Evolutionary conservation across 805 yeast genomes (phyloP).

Genomic region (Schizosaccharomyces lindneri): DNA sequence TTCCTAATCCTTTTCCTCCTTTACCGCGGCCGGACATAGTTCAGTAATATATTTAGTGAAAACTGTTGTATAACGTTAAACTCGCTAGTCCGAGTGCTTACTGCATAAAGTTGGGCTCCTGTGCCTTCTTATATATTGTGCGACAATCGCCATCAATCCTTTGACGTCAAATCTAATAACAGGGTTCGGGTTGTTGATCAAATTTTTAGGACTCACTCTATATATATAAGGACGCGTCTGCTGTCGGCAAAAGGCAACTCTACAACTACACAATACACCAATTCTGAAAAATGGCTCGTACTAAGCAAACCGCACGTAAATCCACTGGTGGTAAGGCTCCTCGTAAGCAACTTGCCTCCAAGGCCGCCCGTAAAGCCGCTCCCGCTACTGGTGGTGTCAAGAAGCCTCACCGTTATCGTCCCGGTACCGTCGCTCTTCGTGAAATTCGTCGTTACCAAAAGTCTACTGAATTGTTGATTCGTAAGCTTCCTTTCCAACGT

Average conservation of each 20-base stretch:
- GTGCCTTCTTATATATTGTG: background rate
- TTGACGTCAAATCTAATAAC: background rate
- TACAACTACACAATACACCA: background rate
- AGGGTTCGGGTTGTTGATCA: constrained; percentile 1
- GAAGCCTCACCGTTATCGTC: constrained; percentile 87
- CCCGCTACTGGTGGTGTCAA: constrained; percentile 69
- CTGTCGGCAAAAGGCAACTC: background rate
- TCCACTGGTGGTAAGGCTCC: constrained; percentile 86
- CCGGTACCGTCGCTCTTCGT: constrained; percentile 83
- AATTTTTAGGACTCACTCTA: background rate
- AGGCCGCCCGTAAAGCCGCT: constrained; percentile 77
- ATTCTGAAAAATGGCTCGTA: constrained; percentile 33
- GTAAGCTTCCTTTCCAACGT: constrained; percentile 81
- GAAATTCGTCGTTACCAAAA: constrained; percentile 82
- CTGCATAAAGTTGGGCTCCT: background rate
- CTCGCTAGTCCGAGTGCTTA: no score
- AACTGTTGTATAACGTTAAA: no score
- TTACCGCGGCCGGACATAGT: constrained; percentile 5
- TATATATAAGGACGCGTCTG: background rate
- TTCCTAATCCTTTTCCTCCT: constrained; percentile 5
- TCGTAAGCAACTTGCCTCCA: constrained; percentile 74
- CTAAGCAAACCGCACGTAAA: constrained; percentile 73
- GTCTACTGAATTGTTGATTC: constrained; percentile 62
- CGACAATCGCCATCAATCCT: background rate
- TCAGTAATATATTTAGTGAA: no score